phyloP scores from a whole-genome alignment of 805 yeast species.

The Yarrowia divulgata region DNA sequence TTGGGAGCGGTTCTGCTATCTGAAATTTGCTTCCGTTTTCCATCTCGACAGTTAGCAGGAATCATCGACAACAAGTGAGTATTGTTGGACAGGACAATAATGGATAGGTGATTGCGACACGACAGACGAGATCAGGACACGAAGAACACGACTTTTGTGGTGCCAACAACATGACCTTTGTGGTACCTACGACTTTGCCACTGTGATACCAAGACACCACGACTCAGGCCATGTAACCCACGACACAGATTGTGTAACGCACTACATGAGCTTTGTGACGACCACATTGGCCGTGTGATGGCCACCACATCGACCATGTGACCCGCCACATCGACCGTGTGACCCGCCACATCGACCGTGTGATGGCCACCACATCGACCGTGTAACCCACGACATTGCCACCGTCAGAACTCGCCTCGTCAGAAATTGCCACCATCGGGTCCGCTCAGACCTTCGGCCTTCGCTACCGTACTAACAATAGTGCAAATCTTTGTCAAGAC shows the following conservation, averaged over 20 bases:
- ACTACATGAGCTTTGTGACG: not conserved
- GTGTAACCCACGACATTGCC: too few species aligned
- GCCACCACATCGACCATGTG: too few species aligned
- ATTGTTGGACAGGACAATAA: not conserved
- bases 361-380: too few species aligned
- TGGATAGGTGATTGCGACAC: too few species aligned
- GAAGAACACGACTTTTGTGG: not conserved
- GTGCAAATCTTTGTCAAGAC: conserved; percentile 95
- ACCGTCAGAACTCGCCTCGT: too few species aligned
- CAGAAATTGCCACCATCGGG: not conserved
- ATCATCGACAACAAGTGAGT: conserved; percentile 40
- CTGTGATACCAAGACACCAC: too few species aligned
- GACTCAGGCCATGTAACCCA: too few species aligned
- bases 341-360: too few species aligned
- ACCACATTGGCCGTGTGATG: not conserved
- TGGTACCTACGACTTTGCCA: not conserved
- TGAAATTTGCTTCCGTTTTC: conserved; percentile 39
- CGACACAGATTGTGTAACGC: not conserved
- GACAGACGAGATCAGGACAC: not conserved
- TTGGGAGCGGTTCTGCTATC: conserved; percentile 37
- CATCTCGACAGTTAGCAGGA: conserved; percentile 39
- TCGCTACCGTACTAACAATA: conserved; percentile 32
- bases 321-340: too few species aligned
- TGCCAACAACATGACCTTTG: not conserved
- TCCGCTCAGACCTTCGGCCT: not conserved